Evolutionary conservation across 352 stramenopile genomes (phyloP).

Genomic region (Discostella stelligera): DNA sequence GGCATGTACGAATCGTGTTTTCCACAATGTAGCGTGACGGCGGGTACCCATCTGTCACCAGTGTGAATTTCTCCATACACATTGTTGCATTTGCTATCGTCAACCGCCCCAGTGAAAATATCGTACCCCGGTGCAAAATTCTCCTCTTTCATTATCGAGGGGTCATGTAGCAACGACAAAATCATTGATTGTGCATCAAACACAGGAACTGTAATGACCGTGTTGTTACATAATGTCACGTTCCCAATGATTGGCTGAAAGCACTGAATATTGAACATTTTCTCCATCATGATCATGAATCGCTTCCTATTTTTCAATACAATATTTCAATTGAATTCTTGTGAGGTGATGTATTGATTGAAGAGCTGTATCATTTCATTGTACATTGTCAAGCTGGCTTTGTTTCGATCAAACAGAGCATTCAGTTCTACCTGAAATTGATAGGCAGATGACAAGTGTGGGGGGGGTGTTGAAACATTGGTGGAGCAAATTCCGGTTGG

Average conservation of each 20-base stretch:
- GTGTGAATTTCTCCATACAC: constrained; percentile 4
- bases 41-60: constrained; percentile 16
- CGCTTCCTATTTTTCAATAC: background rate
- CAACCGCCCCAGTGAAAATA: background rate
- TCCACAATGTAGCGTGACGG: constrained; percentile 13
- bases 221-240: constrained; percentile 34
- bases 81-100: background rate
- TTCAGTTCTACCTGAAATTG: no score
- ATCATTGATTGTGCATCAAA: no score
- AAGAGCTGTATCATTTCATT: background rate
- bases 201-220: no score
- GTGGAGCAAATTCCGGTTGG: no score
- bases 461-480: no score
- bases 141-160: no score
- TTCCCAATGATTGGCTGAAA: background rate
- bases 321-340: background rate
- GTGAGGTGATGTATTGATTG: background rate
- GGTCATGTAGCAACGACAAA: no score
- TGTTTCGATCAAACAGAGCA: background rate
- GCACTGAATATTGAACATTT: constrained; percentile 1
- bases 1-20: constrained; percentile 8
- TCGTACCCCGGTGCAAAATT: no score
- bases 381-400: background rate
- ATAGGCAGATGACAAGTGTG: no score
- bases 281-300: background rate